These are phyloP conservation scores for Neoarthrinium moseri DNA, from an alignment of 2,329 filamentous ascomycete species.

Conservation along the genomic window DNA sequence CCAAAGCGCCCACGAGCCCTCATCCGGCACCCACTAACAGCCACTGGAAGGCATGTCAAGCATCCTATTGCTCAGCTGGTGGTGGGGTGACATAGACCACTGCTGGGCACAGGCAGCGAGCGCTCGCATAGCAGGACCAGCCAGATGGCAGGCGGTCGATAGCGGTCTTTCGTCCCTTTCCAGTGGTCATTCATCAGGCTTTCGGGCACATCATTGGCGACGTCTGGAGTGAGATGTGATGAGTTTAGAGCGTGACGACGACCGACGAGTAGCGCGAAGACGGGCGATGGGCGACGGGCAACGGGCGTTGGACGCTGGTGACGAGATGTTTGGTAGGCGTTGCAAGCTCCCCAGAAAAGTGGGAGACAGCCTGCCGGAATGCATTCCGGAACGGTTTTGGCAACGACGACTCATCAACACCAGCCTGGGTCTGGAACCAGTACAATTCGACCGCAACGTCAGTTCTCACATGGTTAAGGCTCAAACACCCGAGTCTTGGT, in stretches of 20 bases:
- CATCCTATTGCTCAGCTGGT: conserved; percentile 12
- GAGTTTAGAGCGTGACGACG: background rate
- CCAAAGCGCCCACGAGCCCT: conserved; percentile 10
- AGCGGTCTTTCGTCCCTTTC: conserved; percentile 1
- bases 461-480: background rate
- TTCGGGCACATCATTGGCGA: conserved; percentile 7
- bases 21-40: conserved; percentile 10
- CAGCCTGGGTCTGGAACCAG: no score
- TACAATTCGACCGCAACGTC: no score
- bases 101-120: conserved; percentile 8
- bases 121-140: conserved; percentile 4
- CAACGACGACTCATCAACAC: background rate
- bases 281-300: background rate
- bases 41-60: conserved; percentile 8
- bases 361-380: conserved; percentile 2
- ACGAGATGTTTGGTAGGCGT: no score
- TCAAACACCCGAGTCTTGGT: background rate
- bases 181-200: conserved; percentile 1
- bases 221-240: conserved; percentile 6
- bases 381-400: conserved; percentile 2
- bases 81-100: conserved; percentile 8
- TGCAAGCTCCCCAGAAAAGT: background rate
- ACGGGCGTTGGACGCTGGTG: background rate
- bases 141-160: conserved; percentile 8
- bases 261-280: background rate